Evolutionary conservation across 164 flowering plant genomes (phyloP).

Genomic region (Annona cherimola): DNA sequence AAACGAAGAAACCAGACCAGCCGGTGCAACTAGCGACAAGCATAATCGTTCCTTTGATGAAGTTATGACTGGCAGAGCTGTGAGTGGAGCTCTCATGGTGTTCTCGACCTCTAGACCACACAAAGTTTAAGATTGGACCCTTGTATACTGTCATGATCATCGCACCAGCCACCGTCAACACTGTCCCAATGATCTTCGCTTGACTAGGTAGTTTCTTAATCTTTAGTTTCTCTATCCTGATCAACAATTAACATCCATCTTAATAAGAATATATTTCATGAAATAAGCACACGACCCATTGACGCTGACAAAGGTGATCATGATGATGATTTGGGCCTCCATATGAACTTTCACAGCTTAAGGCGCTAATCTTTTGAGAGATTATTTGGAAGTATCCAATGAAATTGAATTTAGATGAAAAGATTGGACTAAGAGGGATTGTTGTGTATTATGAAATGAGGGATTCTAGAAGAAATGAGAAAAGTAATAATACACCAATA

Average conservation of each 20-base stretch:
- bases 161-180: conserved; percentile 65
- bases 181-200: conserved; percentile 76
- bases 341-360: too few relatives aligned
- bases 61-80: conserved; percentile 18
- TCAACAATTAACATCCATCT: background rate
- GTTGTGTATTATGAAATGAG: too few relatives aligned
- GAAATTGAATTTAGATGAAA: too few relatives aligned
- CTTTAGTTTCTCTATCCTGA: conserved; percentile 68
- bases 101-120: conserved; percentile 14
- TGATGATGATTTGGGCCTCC: background rate
- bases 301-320: too few relatives aligned
- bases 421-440: too few relatives aligned
- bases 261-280: background rate
- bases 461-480: too few relatives aligned
- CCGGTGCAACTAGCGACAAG: conserved; percentile 47
- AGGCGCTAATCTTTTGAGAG: too few relatives aligned
- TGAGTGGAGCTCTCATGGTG: conserved; percentile 18
- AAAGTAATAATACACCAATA: too few relatives aligned
- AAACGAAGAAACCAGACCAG: conserved; percentile 73
- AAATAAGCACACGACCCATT: too few relatives aligned
- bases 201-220: conserved; percentile 42
- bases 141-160: conserved; percentile 85
- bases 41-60: conserved; percentile 61
- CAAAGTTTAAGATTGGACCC: conserved; percentile 61
- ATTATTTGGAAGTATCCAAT: too few relatives aligned